Base-by-base conservation (phyloP, 129 eudicot species). In the Pulicaria dysenterica region DNA sequence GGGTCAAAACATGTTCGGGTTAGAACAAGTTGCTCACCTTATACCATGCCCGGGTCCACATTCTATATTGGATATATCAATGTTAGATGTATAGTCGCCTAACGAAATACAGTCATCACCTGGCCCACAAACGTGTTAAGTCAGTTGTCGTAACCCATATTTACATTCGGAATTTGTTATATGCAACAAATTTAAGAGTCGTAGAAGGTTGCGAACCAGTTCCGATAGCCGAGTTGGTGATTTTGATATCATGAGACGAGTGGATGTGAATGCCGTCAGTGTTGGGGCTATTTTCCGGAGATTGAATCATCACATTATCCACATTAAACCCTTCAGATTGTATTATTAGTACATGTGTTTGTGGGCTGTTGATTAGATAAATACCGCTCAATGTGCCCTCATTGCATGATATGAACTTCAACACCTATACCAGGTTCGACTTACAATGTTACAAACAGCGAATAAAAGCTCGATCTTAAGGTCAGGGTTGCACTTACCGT, bases 21-120 rank as follows among this genome's bases (percentile, higher is more conserved):
- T 36, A 6, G 15, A 54, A 54, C 13, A 17, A 17, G 59, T 54
- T 51, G 42, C 48, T 70, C 58, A 85, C 95, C 97, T 91, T 70
- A 91, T 84, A 16, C 95, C 97, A 66, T 91, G 97, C 4, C 95
- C 92, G 1, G 97, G 92, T 64, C 97, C 97, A 80, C 97, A 91
- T 46, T 62, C 41, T 16, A 91, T 66, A 51, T 77, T 79, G 50
- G 43, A 5, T 48, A 88, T 76, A 13, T 83, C 70, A 46, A 91
- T 53, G 64, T 91, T 56, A 5, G 84, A 84, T 10, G 78, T 78
- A 61, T 66, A 54, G 79, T 88, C 95, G 41, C 92, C 92, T 47
- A 91, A 77, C 6, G 97, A 91, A 61, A 91, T 77, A 67, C 90
- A 85, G 68, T 88, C 97, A 38, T 85, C 97, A 41, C 97, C 95